Evolutionary conservation across 2,329 filamentous ascomycete species (phyloP).

Genomic region (Karstenula rhodostoma): DNA sequence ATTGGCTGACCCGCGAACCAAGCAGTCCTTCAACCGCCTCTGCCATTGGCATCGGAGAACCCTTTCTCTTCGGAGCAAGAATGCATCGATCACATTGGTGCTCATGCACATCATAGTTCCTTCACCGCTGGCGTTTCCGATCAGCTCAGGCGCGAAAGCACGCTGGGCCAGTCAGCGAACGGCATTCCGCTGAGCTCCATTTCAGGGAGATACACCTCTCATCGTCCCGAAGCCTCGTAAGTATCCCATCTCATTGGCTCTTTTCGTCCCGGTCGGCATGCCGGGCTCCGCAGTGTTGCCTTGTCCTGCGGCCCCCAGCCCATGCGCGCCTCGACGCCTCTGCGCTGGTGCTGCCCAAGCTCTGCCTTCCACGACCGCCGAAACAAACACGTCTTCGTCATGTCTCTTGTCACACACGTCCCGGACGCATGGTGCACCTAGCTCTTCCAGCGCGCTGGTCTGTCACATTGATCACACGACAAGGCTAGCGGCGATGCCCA

Average conservation of each 20-base stretch:
- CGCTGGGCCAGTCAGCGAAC: conserved; percentile 56
- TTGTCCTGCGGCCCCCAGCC: conserved; percentile 46
- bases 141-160: conserved; percentile 60
- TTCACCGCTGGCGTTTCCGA: conserved; percentile 57
- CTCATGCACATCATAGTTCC: conserved; percentile 55
- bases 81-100: conserved; percentile 55
- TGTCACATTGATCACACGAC: conserved; percentile 57
- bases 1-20: conserved; percentile 54
- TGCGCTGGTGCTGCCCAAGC: conserved; percentile 47
- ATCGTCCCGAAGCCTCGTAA: conserved; percentile 65
- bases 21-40: conserved; percentile 54
- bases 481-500: conserved; percentile 47
- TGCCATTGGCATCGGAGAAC: conserved; percentile 54
- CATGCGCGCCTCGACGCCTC: conserved; percentile 44
- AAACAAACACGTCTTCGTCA: conserved; percentile 52
- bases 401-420: conserved; percentile 48
- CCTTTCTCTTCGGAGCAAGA: conserved; percentile 55
- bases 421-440: conserved; percentile 48
- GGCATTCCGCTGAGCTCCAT: conserved; percentile 58
- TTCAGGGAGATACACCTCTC: conserved; percentile 60
- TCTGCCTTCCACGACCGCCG: conserved; percentile 46
- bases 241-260: conserved; percentile 47
- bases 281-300: conserved; percentile 47
- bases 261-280: conserved; percentile 41
- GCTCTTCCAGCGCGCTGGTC: conserved; percentile 49